Evolutionary conservation across 805 yeast species (phyloP).

Genomic region (Kodamaea kaohsiungensis): DNA sequence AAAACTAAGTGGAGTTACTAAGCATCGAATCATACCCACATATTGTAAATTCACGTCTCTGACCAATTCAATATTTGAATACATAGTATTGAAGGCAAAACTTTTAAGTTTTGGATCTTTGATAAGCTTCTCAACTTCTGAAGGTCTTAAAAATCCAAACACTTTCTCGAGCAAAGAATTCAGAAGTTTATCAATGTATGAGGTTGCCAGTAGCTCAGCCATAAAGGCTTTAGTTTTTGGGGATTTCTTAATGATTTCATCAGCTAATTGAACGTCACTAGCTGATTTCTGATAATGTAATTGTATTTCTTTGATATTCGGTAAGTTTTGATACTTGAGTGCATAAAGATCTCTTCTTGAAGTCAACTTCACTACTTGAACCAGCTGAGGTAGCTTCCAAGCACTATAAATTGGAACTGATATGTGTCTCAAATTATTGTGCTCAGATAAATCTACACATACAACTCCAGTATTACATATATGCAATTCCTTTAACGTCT

Average conservation of each 20-base stretch:
- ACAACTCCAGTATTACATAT: not conserved
- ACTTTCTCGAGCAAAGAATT: not conserved
- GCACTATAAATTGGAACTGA: not conserved
- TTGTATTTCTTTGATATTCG: not conserved
- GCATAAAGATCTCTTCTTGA: not conserved
- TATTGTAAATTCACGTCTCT: not conserved
- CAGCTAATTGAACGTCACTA: not conserved
- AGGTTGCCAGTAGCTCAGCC: not conserved
- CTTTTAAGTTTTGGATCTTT: not conserved
- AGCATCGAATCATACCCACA: not conserved
- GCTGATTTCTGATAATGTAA: not conserved
- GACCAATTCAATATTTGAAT: not conserved
- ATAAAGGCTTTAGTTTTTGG: not conserved
- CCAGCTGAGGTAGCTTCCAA: not conserved
- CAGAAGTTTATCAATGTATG: not conserved
- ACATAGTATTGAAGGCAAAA: not conserved
- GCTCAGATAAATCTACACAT: not conserved
- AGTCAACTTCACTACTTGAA: not conserved
- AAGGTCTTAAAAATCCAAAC: not conserved
- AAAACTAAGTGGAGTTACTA: not conserved
- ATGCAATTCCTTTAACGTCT: not conserved
- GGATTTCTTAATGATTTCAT: not conserved
- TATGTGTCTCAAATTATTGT: not conserved
- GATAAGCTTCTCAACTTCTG: not conserved
- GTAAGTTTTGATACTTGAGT: not conserved